Conservation (phyloP, 441 rosid genomes). For the Erodium texanum region DNA sequence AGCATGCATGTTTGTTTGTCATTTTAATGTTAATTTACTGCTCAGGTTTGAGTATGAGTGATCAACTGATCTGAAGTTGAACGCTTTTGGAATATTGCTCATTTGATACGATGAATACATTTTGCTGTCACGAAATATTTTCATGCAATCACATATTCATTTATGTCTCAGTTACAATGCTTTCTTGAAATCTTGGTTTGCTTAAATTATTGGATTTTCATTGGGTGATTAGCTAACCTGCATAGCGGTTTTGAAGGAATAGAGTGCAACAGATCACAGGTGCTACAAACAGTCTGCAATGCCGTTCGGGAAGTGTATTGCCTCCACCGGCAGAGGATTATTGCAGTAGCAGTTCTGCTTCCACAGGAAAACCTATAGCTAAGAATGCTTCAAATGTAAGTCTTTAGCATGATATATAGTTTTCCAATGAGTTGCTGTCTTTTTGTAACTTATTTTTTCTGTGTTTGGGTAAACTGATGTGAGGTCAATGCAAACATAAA, state of each 20-base stretch:
- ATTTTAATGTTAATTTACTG: not conserved
- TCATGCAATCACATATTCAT: not conserved
- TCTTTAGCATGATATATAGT: not conserved
- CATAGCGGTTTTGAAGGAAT: slow-evolving; percentile 23
- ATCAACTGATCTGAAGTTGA: not conserved
- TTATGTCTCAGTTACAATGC: no score
- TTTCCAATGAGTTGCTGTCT: not conserved
- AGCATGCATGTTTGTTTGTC: not conserved
- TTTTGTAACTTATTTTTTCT: not conserved
- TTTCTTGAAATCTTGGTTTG: not conserved
- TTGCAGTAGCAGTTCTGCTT: slow-evolving; percentile 29
- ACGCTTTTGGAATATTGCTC: not conserved
- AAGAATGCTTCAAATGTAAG: slow-evolving; percentile 42
- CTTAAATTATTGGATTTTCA: not conserved
- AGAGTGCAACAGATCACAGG: slow-evolving; percentile 51
- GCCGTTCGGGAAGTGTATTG: slow-evolving; percentile 44
- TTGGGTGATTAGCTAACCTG: slow-evolving; percentile 8
- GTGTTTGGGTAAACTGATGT: not conserved
- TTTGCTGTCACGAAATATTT: not conserved
- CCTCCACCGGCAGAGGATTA: slow-evolving; percentile 56
- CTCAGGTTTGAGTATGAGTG: not conserved
- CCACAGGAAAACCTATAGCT: slow-evolving; percentile 36
- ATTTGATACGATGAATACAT: not conserved
- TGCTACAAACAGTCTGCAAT: slow-evolving; percentile 34
- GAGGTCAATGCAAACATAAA: no score